Evolutionary conservation across 805 yeast species (phyloP).

Genomic region (Ogataea pignaliae): DNA sequence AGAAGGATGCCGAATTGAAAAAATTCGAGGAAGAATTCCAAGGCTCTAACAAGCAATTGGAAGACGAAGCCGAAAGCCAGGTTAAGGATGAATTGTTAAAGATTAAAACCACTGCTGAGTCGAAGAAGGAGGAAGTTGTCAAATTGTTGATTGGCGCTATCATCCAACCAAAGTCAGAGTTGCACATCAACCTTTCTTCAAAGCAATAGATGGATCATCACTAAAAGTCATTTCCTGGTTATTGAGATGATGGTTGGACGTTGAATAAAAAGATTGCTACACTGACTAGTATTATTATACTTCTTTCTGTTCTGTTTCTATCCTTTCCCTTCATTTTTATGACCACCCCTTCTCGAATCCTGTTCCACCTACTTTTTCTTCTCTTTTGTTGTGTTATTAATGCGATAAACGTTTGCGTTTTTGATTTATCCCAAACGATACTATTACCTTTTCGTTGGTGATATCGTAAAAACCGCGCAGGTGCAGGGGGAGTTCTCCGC

Average conservation of each 20-base stretch:
- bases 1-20: constrained; percentile 79
- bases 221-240: not conserved
- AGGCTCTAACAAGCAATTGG: constrained; percentile 72
- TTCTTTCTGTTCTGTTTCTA: no score
- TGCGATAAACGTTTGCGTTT: no score
- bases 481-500: no score
- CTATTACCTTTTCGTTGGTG: no score
- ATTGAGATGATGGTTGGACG: not conserved
- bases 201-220: constrained; percentile 2
- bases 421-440: no score
- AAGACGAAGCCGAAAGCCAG: constrained; percentile 69
- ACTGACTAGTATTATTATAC: no score
- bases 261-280: no score
- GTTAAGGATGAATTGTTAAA: constrained; percentile 65
- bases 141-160: constrained; percentile 77
- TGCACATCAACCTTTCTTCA: constrained; percentile 56
- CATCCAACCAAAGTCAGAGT: constrained; percentile 71
- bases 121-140: constrained; percentile 64
- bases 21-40: constrained; percentile 67
- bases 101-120: constrained; percentile 60
- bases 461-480: no score
- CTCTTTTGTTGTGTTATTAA: no score
- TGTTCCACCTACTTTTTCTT: no score
- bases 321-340: no score
- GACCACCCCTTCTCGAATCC: no score